Base-by-base conservation (phyloP, 805 yeast genomes). In the Candida easanensis region DNA sequence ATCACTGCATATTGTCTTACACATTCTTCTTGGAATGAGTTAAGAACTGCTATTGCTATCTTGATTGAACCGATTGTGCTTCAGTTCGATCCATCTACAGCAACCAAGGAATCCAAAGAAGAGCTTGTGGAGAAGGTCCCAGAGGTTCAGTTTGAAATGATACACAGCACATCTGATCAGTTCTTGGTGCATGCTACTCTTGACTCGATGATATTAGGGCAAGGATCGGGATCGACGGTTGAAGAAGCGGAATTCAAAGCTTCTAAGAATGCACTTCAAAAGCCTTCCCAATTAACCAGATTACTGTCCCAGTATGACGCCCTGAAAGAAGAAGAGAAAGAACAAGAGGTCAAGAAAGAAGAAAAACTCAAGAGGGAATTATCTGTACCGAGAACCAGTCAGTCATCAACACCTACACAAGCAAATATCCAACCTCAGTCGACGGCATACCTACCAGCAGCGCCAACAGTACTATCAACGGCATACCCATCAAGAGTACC, bases 51-150 rank as follows among this genome's bases (percentile, higher is more conserved):
- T 25, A 10, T 28, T 3, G 22, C 42, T 4, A 25, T 39, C 13
- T 17, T 44, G 16, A 44, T 44, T 33, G 47, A 44, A 28, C 47
- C 47, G 6, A 39, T 44, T 5, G 32, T 39, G 21, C 16, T 39
- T 23, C 33, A 30, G 8, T 36, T 30, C 16, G 47, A 44, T 22
- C 31, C 19, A 10, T 16, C 38, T 8, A 34, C 16, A 15, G 17
- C 33, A 13, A 14, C 28, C 23, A 31, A 36, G 19, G 16, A 26
- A 8, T 19, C 32, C 5, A 36, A 36, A 23, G 32, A n/a, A 5
- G 25, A 25, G 14, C 14, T 36, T 10, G 33, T n/a, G 39, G 20
- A 36, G 26, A 36, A n/a, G 27, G 26, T 8, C 5, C n/a, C 14
- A 6, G 8, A 19, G 14, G 21, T 36, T 27, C 14, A 14, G 3